Base-by-base conservation (phyloP, 495 filamentous ascomycete species). In the Hypoxylon intermedium region DNA sequence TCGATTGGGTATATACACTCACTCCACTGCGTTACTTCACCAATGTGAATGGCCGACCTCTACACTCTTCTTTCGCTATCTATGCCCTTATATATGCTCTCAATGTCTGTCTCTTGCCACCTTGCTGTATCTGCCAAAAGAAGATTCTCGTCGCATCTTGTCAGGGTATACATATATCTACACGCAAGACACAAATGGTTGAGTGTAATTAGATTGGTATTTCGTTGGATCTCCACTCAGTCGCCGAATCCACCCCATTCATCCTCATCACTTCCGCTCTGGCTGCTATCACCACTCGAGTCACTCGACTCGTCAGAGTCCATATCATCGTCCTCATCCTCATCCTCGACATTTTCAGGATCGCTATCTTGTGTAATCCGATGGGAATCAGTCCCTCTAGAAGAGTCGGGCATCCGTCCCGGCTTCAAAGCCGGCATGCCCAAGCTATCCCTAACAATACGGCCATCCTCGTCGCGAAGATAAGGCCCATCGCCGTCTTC, bases 211-310 rank as follows among this genome's bases (percentile, higher is more conserved):
- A 11, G 26, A 19, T n/a, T 5, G 11, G 42, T 6, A 23, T 42
- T 2, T 38, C 20, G n/a, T n/a, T 21, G 6, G 11, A 20, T 36
- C 12, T 38, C 24, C 24, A 4, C 7, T 70, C 40, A 79, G 65
- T 83, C 80, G 9, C 63, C 72, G 50, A 83, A 79, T 0, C 81
- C 81, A 43, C 62, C 67, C 81, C 81, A 83, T 57, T 74, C 81
- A 5, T 75, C 77, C 13, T 45, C 69, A 11, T 51, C 59, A 6
- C 20, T 51, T 20, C 57, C 60, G 13, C 63, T 66, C 11, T 23
- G 7, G 1, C 55, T 20, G 7, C 13, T 40, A 20, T 28, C 44
- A 15, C 31, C 53, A 13, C 41, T 60, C 0, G 28, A 37, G 16
- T 61, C 67, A 30, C 33, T 59, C 12, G 0, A 24, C 9, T 55